Evolutionary conservation across 441 rosid species (phyloP).

Genomic region (Manihot esculenta): DNA sequence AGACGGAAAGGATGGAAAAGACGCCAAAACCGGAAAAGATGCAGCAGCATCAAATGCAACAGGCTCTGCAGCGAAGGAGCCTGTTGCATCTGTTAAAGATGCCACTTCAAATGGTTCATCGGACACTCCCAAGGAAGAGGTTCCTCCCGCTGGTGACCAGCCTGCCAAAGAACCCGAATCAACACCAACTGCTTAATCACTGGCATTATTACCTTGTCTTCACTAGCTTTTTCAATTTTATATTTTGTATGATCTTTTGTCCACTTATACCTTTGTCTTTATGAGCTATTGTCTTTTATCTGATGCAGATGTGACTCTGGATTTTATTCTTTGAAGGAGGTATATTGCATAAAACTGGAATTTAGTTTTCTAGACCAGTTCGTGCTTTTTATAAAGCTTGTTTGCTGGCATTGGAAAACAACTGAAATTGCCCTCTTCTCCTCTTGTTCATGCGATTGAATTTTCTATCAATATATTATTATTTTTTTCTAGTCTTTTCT

Average conservation of each 20-base stretch:
- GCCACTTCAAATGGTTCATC: slow-evolving; percentile 33
- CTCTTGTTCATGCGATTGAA: neutral
- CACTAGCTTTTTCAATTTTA: neutral
- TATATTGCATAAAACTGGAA: slow-evolving; percentile 16
- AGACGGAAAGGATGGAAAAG: slow-evolving; percentile 47
- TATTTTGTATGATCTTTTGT: slow-evolving; percentile 19
- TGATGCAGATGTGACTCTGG: slow-evolving; percentile 5
- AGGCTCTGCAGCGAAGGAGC: slow-evolving; percentile 18
- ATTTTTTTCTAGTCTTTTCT: too few species aligned
- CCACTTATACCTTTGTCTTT: slow-evolving; percentile 12
- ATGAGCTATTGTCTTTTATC: neutral
- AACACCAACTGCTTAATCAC: slow-evolving; percentile 33
- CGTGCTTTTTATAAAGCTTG: neutral
- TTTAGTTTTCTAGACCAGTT: slow-evolving; percentile 3
- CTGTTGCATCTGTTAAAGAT: slow-evolving; percentile 30
- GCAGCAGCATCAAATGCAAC: slow-evolving; percentile 30
- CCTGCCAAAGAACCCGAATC: slow-evolving; percentile 36
- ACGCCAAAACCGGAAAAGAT: slow-evolving; percentile 32
- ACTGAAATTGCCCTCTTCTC: neutral
- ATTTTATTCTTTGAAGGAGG: slow-evolving; percentile 8
- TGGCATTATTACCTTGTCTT: slow-evolving; percentile 8
- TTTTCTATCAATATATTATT: neutral
- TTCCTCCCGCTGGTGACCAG: slow-evolving; percentile 29
- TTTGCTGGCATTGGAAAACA: neutral
- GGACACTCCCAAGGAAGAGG: slow-evolving; percentile 30